Conservation (phyloP, 106 monocot genomes). For the Dendrobium catenatum region DNA sequence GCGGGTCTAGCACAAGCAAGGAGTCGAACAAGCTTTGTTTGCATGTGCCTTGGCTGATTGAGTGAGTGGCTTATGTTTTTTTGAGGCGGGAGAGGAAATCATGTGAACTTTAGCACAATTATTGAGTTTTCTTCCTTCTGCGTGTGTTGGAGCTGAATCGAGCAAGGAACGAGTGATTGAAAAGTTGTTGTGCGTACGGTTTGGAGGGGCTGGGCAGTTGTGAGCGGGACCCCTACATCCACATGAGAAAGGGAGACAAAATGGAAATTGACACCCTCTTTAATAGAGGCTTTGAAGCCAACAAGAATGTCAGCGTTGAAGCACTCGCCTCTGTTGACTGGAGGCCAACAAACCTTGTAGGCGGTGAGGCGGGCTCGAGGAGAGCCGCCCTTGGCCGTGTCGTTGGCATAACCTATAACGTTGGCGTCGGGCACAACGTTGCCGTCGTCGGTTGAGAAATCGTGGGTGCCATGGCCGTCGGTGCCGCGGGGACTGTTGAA, state of each 20-base stretch:
- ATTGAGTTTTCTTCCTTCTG: too few species aligned
- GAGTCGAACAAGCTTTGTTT: too few species aligned
- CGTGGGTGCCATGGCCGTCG: constrained; percentile 23
- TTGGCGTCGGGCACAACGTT: constrained; percentile 8
- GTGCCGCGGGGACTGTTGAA: constrained; percentile 14
- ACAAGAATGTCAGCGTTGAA: constrained; percentile 39
- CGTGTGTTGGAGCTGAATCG: too few species aligned
- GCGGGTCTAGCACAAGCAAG: too few species aligned
- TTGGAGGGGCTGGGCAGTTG: too few species aligned
- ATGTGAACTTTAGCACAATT: too few species aligned
- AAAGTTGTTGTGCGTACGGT: too few species aligned
- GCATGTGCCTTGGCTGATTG: too few species aligned
- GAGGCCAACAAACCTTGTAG: constrained; percentile 37
- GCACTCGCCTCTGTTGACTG: constrained; percentile 16
- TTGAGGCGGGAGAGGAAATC: too few species aligned
- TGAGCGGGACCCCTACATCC: too few species aligned
- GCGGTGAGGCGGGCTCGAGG: constrained; percentile 34
- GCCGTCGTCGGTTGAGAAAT: constrained; percentile 24
- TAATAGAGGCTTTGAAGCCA: constrained; percentile 30
- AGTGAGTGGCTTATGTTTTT: too few species aligned
- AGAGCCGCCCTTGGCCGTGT: constrained; percentile 49
- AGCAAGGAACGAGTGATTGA: too few species aligned
- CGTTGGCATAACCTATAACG: constrained; percentile 31
- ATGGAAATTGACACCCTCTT: constrained; percentile 45
- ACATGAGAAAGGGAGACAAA: constrained; percentile 22